A percentile compares a stretch with the other conserved stretches of the same genome.
Evolutionary conservation across 2,329 filamentous ascomycete genomes (phyloP).

Genomic region (Bisporella sp.): DNA sequence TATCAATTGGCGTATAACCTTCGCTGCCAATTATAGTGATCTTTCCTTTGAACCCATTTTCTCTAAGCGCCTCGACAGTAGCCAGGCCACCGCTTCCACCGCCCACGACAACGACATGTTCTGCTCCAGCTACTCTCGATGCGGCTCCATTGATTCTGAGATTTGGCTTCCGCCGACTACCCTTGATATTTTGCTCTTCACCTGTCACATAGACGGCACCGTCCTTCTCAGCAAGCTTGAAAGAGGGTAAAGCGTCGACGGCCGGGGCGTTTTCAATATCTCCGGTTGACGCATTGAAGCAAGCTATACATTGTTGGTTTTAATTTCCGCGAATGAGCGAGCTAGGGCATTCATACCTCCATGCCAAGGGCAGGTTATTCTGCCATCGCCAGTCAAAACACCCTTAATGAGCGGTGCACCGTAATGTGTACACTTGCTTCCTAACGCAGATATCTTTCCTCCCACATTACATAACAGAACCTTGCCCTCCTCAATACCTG

Average conservation of each 20-base stretch:
- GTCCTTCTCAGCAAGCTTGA: conserved; percentile 73
- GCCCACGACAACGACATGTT: conserved; percentile 78
- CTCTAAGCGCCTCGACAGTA: conserved; percentile 73
- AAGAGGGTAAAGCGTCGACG: conserved; percentile 76
- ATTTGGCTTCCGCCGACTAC: conserved; percentile 65
- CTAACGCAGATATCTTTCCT: conserved; percentile 71
- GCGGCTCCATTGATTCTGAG: conserved; percentile 57
- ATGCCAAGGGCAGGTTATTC: conserved; percentile 93
- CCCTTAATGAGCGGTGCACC: conserved; percentile 85
- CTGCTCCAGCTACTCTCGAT: conserved; percentile 29
- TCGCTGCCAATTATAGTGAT: conserved; percentile 83
- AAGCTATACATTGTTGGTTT: conserved; percentile 48
- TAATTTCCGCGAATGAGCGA: too few species aligned
- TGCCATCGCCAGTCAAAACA: conserved; percentile 72
- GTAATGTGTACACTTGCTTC: conserved; percentile 83
- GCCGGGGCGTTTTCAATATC: conserved; percentile 95
- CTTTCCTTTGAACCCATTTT: conserved; percentile 69
- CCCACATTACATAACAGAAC: conserved; percentile 77
- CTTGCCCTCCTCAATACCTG: conserved; percentile 70
- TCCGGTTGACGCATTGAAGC: conserved; percentile 82
- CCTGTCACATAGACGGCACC: conserved; percentile 80
- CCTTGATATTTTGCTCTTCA: conserved; percentile 71
- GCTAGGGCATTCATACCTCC: conserved; percentile 53
- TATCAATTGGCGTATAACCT: conserved; percentile 81
- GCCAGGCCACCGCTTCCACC: conserved; percentile 82